A percentile compares a stretch with the other conserved stretches of the same genome.
Conservation (phyloP, 2,329 filamentous ascomycete genomes). For the Aspergillus ibericus region DNA sequence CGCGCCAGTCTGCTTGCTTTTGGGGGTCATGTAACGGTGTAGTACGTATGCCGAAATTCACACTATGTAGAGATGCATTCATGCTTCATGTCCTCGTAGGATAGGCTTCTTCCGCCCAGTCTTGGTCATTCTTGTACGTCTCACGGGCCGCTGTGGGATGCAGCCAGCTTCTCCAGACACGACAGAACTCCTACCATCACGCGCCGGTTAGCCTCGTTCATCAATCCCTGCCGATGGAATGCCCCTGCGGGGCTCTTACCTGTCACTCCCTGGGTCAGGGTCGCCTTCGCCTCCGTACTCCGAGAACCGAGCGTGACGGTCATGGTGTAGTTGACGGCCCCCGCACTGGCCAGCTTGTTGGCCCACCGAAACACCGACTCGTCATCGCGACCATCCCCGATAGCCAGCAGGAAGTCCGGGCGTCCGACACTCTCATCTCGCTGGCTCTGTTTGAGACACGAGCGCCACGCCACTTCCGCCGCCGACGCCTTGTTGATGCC, state of each 20-base stretch:
- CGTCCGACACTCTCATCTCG: slow-evolving; percentile 35
- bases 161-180: slow-evolving; percentile 54
- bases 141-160: neutral
- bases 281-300: slow-evolving; percentile 84
- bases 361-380: slow-evolving; percentile 95
- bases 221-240: neutral
- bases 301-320: slow-evolving; percentile 84
- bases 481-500: slow-evolving; percentile 88
- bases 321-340: slow-evolving; percentile 66
- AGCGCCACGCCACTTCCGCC: slow-evolving; percentile 69
- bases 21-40: neutral
- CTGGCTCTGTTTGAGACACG: slow-evolving; percentile 59
- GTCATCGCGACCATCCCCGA: slow-evolving; percentile 89
- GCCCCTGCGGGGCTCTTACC: slow-evolving; percentile 57
- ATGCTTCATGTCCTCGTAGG: neutral
- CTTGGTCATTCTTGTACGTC: slow-evolving; percentile 9
- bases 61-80: neutral
- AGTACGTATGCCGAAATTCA: neutral
- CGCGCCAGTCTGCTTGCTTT: neutral
- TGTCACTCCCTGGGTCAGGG: slow-evolving; percentile 86
- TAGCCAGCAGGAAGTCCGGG: slow-evolving; percentile 83
- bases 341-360: slow-evolving; percentile 66
- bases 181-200: slow-evolving; percentile 49
- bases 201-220: slow-evolving; percentile 15
- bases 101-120: neutral